Conservation (phyloP, 1,139 yeast species). For the Saccharomyces hybrid region DNA sequence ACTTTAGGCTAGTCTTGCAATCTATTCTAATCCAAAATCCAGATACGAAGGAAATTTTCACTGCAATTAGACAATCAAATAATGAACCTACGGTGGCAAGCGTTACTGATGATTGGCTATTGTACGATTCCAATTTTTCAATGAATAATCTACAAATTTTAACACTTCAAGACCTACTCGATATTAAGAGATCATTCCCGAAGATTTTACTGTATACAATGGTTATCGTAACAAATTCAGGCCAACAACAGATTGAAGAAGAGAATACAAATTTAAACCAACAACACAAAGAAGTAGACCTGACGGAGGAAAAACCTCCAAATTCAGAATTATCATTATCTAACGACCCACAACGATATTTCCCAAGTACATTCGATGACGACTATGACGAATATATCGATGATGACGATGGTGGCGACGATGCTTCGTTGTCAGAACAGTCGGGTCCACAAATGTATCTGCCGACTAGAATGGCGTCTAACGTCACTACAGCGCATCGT, state of each 20-base stretch:
- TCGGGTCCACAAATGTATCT: constrained; percentile 18
- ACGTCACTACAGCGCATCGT: constrained; percentile 26
- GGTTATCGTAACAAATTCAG: constrained; percentile 13
- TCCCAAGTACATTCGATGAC: constrained; percentile 5
- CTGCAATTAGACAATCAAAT: constrained; percentile 32
- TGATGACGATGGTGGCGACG: constrained; percentile 12
- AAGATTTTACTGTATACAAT: constrained; percentile 36
- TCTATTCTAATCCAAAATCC: constrained; percentile 25
- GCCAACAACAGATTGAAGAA: neutral
- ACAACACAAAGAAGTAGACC: neutral
- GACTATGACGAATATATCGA: constrained; percentile 6
- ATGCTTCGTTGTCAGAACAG: constrained; percentile 10
- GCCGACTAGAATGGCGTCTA: constrained; percentile 22
- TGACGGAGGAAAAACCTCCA: constrained; percentile 1
- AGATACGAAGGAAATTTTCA: constrained; percentile 21
- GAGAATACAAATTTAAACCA: neutral
- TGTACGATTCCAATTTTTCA: constrained; percentile 34
- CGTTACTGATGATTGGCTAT: constrained; percentile 35
- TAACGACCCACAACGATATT: constrained; percentile 10
- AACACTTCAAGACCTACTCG: constrained; percentile 31
- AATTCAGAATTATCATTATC: constrained; percentile 7
- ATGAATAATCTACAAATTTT: constrained; percentile 34
- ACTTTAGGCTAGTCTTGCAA: constrained; percentile 30
- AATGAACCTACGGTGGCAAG: constrained; percentile 25
- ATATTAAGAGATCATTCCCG: constrained; percentile 24